phyloP scores from a whole-genome alignment of 306 rosid species.

The Inga laurina region DNA sequence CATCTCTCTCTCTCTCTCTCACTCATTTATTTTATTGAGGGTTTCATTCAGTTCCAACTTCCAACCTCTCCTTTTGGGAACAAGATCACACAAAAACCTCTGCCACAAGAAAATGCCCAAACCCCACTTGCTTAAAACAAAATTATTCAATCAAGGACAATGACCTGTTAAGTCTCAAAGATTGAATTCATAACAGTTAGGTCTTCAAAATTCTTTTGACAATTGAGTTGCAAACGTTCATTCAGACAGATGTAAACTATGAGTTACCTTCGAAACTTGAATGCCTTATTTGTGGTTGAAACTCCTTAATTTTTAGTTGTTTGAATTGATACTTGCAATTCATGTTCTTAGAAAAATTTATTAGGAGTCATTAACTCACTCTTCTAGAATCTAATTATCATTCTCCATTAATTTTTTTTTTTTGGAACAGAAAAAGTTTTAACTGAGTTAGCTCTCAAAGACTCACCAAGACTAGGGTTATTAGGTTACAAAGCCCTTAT shows the following conservation, averaged over 20 bases:
- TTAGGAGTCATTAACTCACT: not conserved
- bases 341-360: not conserved
- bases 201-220: not conserved
- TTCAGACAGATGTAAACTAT: not conserved
- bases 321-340: no score
- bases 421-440: no score
- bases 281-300: no score
- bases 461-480: no score
- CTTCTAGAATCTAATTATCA: not conserved
- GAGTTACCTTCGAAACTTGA: not conserved
- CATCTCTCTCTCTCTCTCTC: not conserved
- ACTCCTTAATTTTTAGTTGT: not conserved
- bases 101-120: constrained; percentile 4
- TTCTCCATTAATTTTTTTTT: not conserved
- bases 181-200: not conserved
- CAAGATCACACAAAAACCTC: not conserved
- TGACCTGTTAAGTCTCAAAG: not conserved
- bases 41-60: no score
- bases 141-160: no score
- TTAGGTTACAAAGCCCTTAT: no score
- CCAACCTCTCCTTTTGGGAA: no score
- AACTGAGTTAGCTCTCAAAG: no score
- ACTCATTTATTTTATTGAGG: no score
- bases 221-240: not conserved
- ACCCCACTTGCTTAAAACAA: not conserved